Conservation (phyloP, 192 early-diverging fungal genomes). For the Umbelopsis sp. region DNA sequence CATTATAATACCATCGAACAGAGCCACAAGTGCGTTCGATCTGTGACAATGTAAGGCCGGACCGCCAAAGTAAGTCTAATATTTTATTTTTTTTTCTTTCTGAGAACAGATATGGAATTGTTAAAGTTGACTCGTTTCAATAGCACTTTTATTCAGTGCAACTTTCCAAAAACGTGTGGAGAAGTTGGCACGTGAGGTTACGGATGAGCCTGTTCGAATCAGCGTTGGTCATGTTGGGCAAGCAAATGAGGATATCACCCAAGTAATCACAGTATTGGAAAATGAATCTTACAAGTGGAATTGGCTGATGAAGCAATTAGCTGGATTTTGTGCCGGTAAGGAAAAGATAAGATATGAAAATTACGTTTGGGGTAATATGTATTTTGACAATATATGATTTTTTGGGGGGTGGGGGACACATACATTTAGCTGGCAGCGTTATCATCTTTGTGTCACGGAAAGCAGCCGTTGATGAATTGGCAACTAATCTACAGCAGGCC, state of each 20-base stretch:
- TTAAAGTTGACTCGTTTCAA: neutral
- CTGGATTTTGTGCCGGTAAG: constrained; percentile 54
- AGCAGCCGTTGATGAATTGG: constrained; percentile 69
- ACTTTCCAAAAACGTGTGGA: constrained; percentile 78
- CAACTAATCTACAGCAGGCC: constrained; percentile 57
- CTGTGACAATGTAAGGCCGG: constrained; percentile 79
- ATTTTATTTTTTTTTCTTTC: too few species aligned
- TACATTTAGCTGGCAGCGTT: constrained; percentile 59
- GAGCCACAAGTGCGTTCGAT: constrained; percentile 37
- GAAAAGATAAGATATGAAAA: neutral
- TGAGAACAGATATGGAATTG: neutral
- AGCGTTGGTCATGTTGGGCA: constrained; percentile 69
- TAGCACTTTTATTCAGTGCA: constrained; percentile 76
- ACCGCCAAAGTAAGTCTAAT: constrained; percentile 60
- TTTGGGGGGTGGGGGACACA: neutral
- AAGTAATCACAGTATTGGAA: constrained; percentile 59
- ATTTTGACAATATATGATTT: neutral
- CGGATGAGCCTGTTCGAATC: constrained; percentile 73
- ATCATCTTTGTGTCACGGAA: constrained; percentile 79
- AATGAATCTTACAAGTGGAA: constrained; percentile 75
- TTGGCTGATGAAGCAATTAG: constrained; percentile 68
- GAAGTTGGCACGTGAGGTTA: constrained; percentile 67
- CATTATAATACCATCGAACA: neutral
- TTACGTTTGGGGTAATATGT: neutral
- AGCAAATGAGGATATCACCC: constrained; percentile 78